Base-by-base conservation (phyloP, 2,329 filamentous ascomycete species). In the Rutstroemia sp. region DNA sequence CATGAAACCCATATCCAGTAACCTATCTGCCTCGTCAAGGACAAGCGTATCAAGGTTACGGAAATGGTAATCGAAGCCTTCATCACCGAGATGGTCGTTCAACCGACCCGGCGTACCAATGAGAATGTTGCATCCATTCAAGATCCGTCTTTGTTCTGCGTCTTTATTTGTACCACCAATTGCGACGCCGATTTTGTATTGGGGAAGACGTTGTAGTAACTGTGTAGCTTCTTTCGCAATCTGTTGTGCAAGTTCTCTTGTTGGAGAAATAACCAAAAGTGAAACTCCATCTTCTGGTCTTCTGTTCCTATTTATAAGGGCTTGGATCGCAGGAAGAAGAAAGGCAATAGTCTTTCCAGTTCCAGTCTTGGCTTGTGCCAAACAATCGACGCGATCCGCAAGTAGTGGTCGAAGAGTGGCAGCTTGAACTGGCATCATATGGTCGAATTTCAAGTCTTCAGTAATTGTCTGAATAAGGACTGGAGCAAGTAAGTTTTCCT, bases 261-360 rank as follows among this genome's bases (percentile, higher is more conserved):
- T 94, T 5, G 89, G 89, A 0, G 88, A 90, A 56, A 94, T 73
- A 60, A 92, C 76, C 58, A 92, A 80, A 46, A 86, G 82, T 54
- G 84, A 81, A 52, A 91, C 81, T 34, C 50, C 36, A 36, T 54
- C 45, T 23, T 56, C 57, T n/a, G 66, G 64, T 16, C 64, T 65
- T 49, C 72, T 67, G 9, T 65, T 62, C 58, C 69, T 75, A 39
- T 75, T 70, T 52, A 79, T 82, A 36, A 95, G 78, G 0, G 74
- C 71, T 70, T 96, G 89, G 52, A 97, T 75, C 7, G 91, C 77
- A 51, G 94, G 94, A 6, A 97, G 74, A 23, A 99, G 78, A 76
- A 97, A 99, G 38, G 89, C 94, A 57, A 97, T 75, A 0, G 94
- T 99, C 75, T 99, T 99, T 69, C 94, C 94, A 4, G 94, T 97